These are phyloP conservation scores for Russula griseocarnosa DNA, from an alignment of 768 basidiomycete genomes.

Conservation along the genomic window DNA sequence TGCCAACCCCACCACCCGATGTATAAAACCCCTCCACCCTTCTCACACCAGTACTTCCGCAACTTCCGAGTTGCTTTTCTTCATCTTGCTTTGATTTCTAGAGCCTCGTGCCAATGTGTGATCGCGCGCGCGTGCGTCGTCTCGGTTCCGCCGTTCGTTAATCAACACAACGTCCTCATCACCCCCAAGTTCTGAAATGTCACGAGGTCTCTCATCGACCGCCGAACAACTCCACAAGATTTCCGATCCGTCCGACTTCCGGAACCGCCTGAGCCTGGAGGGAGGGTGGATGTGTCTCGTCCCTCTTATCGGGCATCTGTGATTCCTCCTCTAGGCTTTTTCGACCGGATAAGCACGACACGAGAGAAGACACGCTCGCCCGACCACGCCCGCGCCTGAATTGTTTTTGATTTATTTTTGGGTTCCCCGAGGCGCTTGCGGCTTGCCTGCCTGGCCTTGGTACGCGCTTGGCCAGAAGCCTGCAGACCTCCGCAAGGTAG, in stretches of 20 bases:
- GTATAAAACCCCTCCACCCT: neutral
- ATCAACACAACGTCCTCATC: neutral
- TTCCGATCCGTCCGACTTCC: neutral
- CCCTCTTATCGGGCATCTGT: slow-evolving; percentile 11
- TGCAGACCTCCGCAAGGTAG: slow-evolving; percentile 23
- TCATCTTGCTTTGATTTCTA: slow-evolving; percentile 7
- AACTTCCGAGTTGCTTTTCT: slow-evolving; percentile 10
- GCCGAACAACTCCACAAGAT: slow-evolving; percentile 2
- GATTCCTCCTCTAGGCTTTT: too few relatives aligned
- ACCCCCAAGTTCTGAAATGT: neutral
- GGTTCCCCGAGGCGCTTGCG: neutral
- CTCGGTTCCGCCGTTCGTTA: neutral
- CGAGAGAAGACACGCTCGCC: neutral
- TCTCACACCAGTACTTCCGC: slow-evolving; percentile 11
- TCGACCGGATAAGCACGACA: neutral
- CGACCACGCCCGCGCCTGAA: slow-evolving; percentile 1
- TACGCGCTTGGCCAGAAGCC: slow-evolving; percentile 4
- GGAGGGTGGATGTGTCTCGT: neutral
- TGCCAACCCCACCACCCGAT: neutral
- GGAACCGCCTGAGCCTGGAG: neutral
- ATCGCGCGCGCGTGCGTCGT: slow-evolving; percentile 3
- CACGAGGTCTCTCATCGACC: neutral
- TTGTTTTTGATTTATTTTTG: slow-evolving; percentile 7
- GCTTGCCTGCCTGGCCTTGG: too few relatives aligned
- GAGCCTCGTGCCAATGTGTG: slow-evolving; percentile 13